Base-by-base conservation (phyloP, 2,329 filamentous ascomycete genomes). In the Bipolaris victoriae region DNA sequence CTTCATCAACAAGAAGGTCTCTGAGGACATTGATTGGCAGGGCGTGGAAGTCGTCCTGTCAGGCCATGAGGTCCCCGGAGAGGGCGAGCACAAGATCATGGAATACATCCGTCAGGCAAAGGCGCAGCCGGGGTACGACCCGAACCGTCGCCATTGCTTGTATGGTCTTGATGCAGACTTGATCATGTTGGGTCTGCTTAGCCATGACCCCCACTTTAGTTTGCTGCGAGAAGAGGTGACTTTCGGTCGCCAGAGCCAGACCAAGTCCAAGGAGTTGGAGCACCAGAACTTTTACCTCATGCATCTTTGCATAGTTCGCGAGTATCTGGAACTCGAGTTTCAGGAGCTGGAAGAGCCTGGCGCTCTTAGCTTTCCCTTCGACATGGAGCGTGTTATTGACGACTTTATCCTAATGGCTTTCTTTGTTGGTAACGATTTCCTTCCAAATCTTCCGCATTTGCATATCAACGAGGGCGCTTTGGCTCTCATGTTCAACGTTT, bases 51-150 rank as follows among this genome's bases (percentile, higher is more conserved):
- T 99, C 68, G 92, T 99, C 51, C 84, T 99, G 57, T 99, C 95
- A 5, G 95, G 96, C 52, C 96, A 99, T 74, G 96, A 99, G 78
- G 94, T 98, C 24, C 95, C 95, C 6, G 95, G 95, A 69, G 96
- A 99, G 79, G 95, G 95, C 69, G 95, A 99, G 78, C 95, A 99
- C 82, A 99, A 99, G 81, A 97, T 99, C 79, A 99, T 99, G 95
- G 96, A 99, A 79, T 99, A 99, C 78, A 99, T 99, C 77, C 90
- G 95, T 67, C 91, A 96, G 78, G 91, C 95, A 61, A 98, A 98
- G 82, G 92, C 94, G 47, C 95, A 99, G 77, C 91, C 91, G 2
- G 87, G 89, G 62, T 99, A 99, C 78, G 89, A 97, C 76, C 86
- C 91, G 48, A 98, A 99, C 71, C 87, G 97, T 61, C 91, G 95